A percentile compares a stretch with the other conserved stretches of the same genome.
Conservation (phyloP, 169 alveolate genomes). For the Eimeria acervulina region DNA sequence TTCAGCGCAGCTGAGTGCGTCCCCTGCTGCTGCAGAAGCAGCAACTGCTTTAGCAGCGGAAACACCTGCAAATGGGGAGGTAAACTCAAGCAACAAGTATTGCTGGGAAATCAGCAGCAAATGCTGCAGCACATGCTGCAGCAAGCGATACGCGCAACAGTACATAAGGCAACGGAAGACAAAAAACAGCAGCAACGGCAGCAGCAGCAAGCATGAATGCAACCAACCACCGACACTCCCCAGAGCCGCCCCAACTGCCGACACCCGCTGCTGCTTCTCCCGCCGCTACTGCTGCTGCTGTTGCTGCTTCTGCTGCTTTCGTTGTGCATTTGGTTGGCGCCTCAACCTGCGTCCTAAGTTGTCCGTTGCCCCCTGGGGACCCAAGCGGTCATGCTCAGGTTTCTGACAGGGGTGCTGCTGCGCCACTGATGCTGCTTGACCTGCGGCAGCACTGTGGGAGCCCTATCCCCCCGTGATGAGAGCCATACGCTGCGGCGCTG, state of each 20-base stretch:
- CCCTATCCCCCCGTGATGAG: conserved; percentile 42
- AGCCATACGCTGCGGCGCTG: conserved; percentile 61
- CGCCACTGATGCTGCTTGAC: conserved; percentile 5
- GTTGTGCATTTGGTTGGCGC: too few relatives aligned
- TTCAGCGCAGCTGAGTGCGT: background rate
- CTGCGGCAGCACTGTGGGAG: background rate
- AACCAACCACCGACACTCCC: background rate
- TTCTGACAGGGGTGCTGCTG: background rate
- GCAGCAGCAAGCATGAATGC: background rate
- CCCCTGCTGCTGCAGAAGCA: background rate
- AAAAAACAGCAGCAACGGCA: background rate
- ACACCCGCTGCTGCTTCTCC: background rate
- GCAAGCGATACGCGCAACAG: background rate
- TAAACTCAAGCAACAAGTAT: background rate
- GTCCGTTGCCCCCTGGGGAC: conserved; percentile 53
- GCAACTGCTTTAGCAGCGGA: background rate
- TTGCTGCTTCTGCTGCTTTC: conserved; percentile 5
- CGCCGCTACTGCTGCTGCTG: background rate
- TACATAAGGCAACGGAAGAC: background rate
- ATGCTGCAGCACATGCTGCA: background rate
- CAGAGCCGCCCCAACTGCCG: background rate
- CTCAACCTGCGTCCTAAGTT: conserved; percentile 55
- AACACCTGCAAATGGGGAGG: background rate
- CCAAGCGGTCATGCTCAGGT: conserved; percentile 24
- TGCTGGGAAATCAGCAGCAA: background rate